phyloP scores from a whole-genome alignment of 257 asterid genomes.

The Solanum microdontum region DNA sequence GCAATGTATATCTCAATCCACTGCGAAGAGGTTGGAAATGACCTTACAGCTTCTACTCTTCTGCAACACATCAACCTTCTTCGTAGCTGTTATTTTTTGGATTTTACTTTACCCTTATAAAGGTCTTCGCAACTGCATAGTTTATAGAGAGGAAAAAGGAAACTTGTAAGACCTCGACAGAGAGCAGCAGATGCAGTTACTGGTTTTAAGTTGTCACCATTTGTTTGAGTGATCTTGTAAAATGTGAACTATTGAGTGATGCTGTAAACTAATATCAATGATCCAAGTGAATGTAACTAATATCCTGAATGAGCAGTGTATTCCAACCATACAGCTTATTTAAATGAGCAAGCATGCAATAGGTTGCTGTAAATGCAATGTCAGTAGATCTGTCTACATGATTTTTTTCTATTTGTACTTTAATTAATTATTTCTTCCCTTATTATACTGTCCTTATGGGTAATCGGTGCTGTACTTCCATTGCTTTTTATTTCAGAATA shows the following conservation, averaged over 20 bases:
- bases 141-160: background rate
- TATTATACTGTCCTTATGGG: background rate
- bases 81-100: background rate
- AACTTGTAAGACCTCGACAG: background rate
- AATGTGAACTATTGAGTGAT: background rate
- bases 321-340: background rate
- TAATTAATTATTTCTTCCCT: background rate
- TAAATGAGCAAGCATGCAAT: background rate
- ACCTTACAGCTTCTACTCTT: background rate
- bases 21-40: background rate
- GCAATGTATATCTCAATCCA: background rate
- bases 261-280: background rate
- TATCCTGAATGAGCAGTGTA: background rate
- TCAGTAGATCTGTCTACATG: background rate
- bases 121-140: background rate
- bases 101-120: background rate
- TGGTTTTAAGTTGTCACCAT: background rate
- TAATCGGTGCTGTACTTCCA: background rate
- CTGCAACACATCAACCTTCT: background rate
- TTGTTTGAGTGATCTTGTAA: background rate
- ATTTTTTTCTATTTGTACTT: background rate
- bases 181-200: background rate
- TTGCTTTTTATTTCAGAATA: background rate
- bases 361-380: background rate
- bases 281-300: background rate